phyloP scores from a whole-genome alignment of 345 rosid genomes.

The Trapa incisa region DNA sequence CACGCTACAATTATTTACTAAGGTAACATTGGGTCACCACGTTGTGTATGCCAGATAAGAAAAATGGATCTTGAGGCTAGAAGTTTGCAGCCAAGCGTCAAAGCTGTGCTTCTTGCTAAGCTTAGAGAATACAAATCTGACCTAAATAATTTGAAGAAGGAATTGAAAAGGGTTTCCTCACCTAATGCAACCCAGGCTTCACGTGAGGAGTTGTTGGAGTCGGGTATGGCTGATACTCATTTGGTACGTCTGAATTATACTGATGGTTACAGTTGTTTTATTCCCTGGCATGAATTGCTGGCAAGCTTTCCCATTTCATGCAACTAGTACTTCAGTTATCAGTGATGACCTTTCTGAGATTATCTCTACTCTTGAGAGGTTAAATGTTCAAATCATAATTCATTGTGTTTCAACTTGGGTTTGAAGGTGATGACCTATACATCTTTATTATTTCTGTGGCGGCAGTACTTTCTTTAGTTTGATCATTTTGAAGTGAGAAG shows the following conservation, averaged over 20 bases:
- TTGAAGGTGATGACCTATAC: background rate
- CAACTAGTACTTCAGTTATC: background rate
- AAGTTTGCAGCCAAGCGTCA: constrained; percentile 63
- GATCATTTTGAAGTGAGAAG: background rate
- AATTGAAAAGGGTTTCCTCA: constrained; percentile 47
- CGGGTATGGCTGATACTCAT: constrained; percentile 41
- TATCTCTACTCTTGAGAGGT: background rate
- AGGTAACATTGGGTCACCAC: background rate
- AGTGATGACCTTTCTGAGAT: background rate
- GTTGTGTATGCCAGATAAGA: constrained; percentile 32
- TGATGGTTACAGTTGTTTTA: background rate
- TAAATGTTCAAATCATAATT: background rate
- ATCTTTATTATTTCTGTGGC: background rate
- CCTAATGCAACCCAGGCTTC: constrained; percentile 36
- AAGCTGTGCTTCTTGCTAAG: constrained; percentile 77
- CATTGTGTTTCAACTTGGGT: background rate
- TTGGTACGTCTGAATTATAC: constrained; percentile 24
- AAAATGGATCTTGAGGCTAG: constrained; percentile 93
- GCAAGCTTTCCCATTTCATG: background rate
- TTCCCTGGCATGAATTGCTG: background rate
- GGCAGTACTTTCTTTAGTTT: background rate
- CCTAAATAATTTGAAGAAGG: constrained; percentile 68
- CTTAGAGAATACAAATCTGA: constrained; percentile 82
- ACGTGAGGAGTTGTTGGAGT: constrained; percentile 56
- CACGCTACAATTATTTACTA: background rate